Conservation (phyloP, 2,329 filamentous ascomycete species). For the Cordyceps sp. region DNA sequence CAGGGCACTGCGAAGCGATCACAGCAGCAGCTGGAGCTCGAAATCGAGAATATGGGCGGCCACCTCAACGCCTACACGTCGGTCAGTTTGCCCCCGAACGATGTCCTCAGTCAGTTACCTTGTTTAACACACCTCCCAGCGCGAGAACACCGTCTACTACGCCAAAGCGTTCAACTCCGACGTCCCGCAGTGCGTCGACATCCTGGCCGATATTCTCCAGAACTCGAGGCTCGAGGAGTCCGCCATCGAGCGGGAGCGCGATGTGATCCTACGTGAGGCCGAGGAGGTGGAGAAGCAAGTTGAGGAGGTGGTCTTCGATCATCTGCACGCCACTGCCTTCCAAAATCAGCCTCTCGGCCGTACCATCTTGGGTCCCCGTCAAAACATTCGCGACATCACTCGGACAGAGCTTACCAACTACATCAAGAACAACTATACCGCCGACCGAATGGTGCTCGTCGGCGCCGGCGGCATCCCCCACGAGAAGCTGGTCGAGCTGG, state of each 20-base stretch:
- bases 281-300: conserved; percentile 99
- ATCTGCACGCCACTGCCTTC: conserved; percentile 95
- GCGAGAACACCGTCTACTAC: conserved; percentile 99
- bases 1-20: conserved; percentile 86
- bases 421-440: conserved; percentile 99
- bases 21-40: conserved; percentile 94
- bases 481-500: conserved; percentile 83
- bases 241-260: conserved; percentile 93
- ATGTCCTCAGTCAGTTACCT: conserved; percentile 8
- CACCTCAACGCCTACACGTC: conserved; percentile 99
- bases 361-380: conserved; percentile 90
- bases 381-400: conserved; percentile 96
- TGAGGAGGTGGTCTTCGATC: conserved; percentile 98
- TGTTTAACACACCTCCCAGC: conserved; percentile 38
- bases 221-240: conserved; percentile 93
- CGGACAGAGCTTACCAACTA: conserved; percentile 83
- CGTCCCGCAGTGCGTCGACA: conserved; percentile 90
- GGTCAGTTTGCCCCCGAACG: conserved; percentile 39
- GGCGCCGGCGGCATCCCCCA: conserved; percentile 90
- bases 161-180: conserved; percentile 98
- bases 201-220: conserved; percentile 96
- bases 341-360: conserved; percentile 91
- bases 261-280: conserved; percentile 96
- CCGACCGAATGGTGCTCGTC: conserved; percentile 97
- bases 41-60: conserved; percentile 99